Evolutionary conservation across 2,329 filamentous ascomycete species (phyloP).

Genomic region (Neonectria faginata): DNA sequence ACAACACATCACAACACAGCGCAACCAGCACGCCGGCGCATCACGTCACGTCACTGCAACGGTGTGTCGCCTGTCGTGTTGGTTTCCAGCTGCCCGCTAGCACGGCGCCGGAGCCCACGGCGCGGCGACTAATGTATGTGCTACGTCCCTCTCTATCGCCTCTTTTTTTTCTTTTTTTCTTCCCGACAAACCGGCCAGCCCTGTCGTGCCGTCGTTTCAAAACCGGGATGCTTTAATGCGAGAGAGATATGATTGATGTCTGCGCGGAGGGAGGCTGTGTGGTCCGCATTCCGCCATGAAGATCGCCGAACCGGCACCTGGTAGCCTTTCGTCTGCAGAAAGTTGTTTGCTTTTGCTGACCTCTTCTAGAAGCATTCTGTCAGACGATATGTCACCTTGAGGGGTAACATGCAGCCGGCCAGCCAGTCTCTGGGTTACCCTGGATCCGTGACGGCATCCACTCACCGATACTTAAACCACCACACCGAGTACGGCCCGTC

Average conservation of each 20-base stretch:
- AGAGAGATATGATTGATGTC: not conserved
- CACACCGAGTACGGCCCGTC: not conserved
- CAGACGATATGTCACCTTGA: not conserved
- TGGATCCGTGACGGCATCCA: not conserved
- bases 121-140: not conserved
- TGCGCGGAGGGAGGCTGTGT: too few species aligned
- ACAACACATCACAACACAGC: not conserved
- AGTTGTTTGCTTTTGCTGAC: not conserved
- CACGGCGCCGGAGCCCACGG: not conserved
- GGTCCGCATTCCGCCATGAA: not conserved
- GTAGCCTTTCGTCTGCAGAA: too few species aligned
- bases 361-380: slow-evolving; percentile 9
- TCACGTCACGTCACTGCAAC: slow-evolving; percentile 7
- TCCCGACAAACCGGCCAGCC: slow-evolving; percentile 27
- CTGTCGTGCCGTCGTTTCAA: slow-evolving; percentile 27
- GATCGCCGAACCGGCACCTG: not conserved
- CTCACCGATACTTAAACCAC: too few species aligned
- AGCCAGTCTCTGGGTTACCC: not conserved
- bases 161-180: not conserved
- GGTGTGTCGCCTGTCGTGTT: not conserved
- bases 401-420: not conserved
- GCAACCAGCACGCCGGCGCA: not conserved
- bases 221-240: slow-evolving; percentile 5
- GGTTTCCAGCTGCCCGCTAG: not conserved
- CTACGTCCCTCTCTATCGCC: not conserved